These are phyloP conservation scores for Chytriomyces sp. DNA, from an alignment of 192 early-diverging fungal genomes.

Conservation along the genomic window DNA sequence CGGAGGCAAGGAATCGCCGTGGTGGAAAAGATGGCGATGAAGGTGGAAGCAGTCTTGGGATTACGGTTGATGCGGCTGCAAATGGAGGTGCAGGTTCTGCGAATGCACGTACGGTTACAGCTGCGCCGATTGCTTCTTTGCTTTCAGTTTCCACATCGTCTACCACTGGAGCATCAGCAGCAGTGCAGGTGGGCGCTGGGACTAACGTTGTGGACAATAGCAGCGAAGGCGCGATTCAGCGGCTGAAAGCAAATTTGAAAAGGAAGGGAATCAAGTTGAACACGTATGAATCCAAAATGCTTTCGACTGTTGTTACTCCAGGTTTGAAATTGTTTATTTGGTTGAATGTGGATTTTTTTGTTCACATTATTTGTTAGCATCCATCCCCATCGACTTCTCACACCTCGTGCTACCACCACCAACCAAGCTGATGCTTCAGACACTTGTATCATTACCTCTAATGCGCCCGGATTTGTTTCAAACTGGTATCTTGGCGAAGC, in stretches of 20 bases:
- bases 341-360: background rate
- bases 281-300: conserved; percentile 76
- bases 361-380: conserved; percentile 52
- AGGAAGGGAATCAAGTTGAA: conserved; percentile 41
- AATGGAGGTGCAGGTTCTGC: conserved; percentile 11
- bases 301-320: conserved; percentile 83
- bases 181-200: conserved; percentile 32
- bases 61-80: background rate
- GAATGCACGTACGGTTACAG: background rate
- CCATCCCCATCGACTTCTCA: conserved; percentile 56
- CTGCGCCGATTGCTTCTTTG: background rate
- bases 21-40: conserved; percentile 13
- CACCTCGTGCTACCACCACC: conserved; percentile 76
- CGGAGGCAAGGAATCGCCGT: background rate
- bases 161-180: background rate
- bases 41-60: background rate
- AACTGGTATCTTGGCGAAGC: conserved; percentile 63
- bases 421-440: conserved; percentile 87
- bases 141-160: background rate
- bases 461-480: conserved; percentile 58
- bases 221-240: conserved; percentile 37
- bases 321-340: conserved; percentile 48
- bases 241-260: conserved; percentile 45
- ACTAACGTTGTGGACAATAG: conserved; percentile 6
- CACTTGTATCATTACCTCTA: conserved; percentile 58